A percentile compares a stretch with the other conserved stretches of the same genome.
These are phyloP conservation scores for Psidium friedrichsthalianum DNA, from an alignment of 345 rosid species.

Conservation along the genomic window DNA sequence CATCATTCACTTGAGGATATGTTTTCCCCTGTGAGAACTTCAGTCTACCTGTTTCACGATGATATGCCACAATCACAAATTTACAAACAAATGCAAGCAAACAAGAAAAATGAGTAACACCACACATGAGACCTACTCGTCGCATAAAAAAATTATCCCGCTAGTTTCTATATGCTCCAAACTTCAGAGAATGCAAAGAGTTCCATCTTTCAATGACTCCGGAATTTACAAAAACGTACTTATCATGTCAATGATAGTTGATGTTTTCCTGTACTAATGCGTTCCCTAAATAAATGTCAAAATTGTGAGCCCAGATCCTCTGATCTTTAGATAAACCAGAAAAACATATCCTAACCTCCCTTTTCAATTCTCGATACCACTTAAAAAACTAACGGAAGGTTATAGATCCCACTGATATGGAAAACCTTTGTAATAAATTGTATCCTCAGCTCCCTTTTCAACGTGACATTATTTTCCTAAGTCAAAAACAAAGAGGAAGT, in stretches of 20 bases:
- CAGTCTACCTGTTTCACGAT: conserved; percentile 5
- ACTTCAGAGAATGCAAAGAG: not conserved
- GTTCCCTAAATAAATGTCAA: not conserved
- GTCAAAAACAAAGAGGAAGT: not conserved
- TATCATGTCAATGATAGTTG: not conserved
- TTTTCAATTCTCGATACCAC: not conserved
- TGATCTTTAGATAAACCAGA: not conserved
- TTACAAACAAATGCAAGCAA: not conserved
- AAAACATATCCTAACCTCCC: not conserved
- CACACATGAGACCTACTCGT: no score
- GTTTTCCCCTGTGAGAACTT: conserved; percentile 33
- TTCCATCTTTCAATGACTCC: not conserved
- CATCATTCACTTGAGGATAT: conserved; percentile 21
- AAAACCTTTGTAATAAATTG: not conserved
- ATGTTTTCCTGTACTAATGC: not conserved
- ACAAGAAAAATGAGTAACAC: not conserved
- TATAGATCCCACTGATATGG: not conserved
- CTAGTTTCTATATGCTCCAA: not conserved
- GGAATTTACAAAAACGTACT: conserved; percentile 20
- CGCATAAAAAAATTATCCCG: not conserved
- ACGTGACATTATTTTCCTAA: not conserved
- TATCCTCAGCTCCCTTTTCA: not conserved
- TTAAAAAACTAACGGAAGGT: not conserved
- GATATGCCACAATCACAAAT: not conserved
- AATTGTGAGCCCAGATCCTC: not conserved